Evolutionary conservation across 768 basidiomycete species (phyloP), one percentile per base, ranked within the genome.

Genomic region (Hygrocybe punicea): DNA sequence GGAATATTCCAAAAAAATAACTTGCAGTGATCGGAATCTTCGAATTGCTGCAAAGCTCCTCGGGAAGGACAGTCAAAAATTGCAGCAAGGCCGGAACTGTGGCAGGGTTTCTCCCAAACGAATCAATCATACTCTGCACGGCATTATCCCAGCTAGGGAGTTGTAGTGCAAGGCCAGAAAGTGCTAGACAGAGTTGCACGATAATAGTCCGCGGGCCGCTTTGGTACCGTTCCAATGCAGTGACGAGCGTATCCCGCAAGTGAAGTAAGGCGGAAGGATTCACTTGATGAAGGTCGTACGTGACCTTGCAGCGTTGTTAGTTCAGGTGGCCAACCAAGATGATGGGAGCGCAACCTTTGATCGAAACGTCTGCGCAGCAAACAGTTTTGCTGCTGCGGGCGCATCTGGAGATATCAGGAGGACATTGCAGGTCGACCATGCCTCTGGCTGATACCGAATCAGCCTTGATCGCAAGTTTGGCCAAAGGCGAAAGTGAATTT

Each of bases 331-430:
- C 36, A 56, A 46, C 36, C 42, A 25, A 21, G 37, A n/a, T n/a
- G 45, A 46, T 23, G 29, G 33, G 55, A 50, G 44, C 75, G 86
- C 62, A 59, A 92, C 97, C 81, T 99, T 99, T 49, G 89, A 80
- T 69, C 95, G 81, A 69, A 99, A 91, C 0, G 97, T 98, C 73
- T 99, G 97, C 1, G 96, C 94, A 8, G 94, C 95, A 67, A 99
- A 98, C 52, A 97, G 73, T 70, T 93, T 91, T 37, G 92, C 91
- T 53, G 91, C 81, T 33, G 77, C 69, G 2, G 92, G 89, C 3
- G 84, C 84, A 63, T 93, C 88, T 45, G 86, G 82, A 5, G 86
- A 84, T 60, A 87, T 84, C 62, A 99, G 84, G 64, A 99, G 84
- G 72, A 88, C 80, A 75, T 96, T 95, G 74, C 93, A 97, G 51